Conservation (phyloP, 1,284 basidiomycete species). For the Hypsizygus ulmarius region DNA sequence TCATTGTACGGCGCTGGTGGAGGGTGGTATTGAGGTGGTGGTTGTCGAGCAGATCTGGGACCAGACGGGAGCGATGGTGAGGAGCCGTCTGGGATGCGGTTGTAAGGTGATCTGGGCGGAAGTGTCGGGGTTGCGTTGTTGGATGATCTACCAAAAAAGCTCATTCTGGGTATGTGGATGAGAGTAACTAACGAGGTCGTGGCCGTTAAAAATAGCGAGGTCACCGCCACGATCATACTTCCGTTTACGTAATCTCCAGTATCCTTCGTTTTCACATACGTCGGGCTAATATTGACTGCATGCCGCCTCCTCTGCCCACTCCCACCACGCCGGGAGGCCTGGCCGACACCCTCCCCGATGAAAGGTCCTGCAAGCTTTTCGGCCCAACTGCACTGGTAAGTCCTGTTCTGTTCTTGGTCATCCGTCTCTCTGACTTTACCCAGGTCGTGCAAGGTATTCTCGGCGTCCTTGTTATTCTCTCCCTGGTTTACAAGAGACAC, state of each 20-base stretch:
- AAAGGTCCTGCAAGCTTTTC: constrained; percentile 62
- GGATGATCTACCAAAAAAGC: constrained; percentile 25
- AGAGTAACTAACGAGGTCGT: constrained; percentile 1
- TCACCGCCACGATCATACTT: constrained; percentile 9
- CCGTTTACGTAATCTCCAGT: constrained; percentile 12
- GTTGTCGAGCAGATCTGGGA: constrained; percentile 29
- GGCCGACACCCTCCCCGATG: constrained; percentile 44
- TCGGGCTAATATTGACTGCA: not conserved
- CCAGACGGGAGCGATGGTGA: constrained; percentile 22
- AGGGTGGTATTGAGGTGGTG: constrained; percentile 36
- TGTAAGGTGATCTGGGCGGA: constrained; percentile 37
- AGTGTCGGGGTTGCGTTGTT: constrained; percentile 10
- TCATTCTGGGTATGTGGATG: constrained; percentile 21
- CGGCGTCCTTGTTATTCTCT: constrained; percentile 84
- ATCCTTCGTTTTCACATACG: not conserved
- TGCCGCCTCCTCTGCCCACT: constrained; percentile 10
- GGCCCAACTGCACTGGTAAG: constrained; percentile 67
- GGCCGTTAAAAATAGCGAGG: not conserved
- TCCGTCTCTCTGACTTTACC: constrained; percentile 14
- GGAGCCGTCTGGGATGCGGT: constrained; percentile 42
- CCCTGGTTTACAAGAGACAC: constrained; percentile 87
- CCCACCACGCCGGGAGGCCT: constrained; percentile 12
- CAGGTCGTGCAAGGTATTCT: constrained; percentile 80
- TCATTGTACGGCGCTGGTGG: constrained; percentile 54
- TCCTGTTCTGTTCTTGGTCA: constrained; percentile 10